Evolutionary conservation across 2,329 filamentous ascomycete genomes (phyloP), one percentile per base, ranked within the genome.

Genomic region (Colletotrichum lini): DNA sequence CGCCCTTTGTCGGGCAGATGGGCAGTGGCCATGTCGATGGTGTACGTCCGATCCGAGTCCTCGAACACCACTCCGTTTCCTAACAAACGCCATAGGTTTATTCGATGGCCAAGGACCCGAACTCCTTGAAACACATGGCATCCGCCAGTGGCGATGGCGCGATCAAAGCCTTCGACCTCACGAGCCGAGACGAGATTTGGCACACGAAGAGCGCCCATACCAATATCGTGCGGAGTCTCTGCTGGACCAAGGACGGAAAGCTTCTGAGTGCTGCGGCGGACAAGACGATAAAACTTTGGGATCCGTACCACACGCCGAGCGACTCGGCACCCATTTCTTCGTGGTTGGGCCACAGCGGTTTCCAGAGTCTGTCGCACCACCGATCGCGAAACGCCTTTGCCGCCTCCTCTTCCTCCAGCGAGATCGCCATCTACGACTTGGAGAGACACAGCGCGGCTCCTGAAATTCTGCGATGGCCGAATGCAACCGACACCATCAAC

Each of bases 21-120:
- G 96, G 96, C 65, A 88, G 90, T 42, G 96, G 96, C 23, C 96
- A 99, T 82, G 94, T 98, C 67, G 96, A 99, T 78, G 96, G 96
- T 73, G 91, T 72, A 64, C n/a, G 69, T 93, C 12, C 21, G 47
- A 40, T 5, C 4, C 8, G 10, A 21, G 7, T 18, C 9, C 18
- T 58, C 2, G 30, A 44, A 30, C 8, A 21, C 40, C 15, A 40
- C 23, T 52, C 53, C 21, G 4, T 15, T 8, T 60, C 23, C 69
- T 72, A 44, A 72, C 47, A 21, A 15, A 4, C 3, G 21, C 38
- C 7, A 30, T n/a, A 72, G 66, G 82, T 85, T 45, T 96, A 96
- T 81, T 90, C 90, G 45, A 90, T 96, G 80, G 92, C 93, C 71
- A 95, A 95, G 80, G 94, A 96, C 76, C 92, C 93, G 8, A 90